Evolutionary conservation across 345 rosid species (phyloP), one percentile per base, ranked within the genome.

Genomic region (Orychophragmus violaceus): DNA sequence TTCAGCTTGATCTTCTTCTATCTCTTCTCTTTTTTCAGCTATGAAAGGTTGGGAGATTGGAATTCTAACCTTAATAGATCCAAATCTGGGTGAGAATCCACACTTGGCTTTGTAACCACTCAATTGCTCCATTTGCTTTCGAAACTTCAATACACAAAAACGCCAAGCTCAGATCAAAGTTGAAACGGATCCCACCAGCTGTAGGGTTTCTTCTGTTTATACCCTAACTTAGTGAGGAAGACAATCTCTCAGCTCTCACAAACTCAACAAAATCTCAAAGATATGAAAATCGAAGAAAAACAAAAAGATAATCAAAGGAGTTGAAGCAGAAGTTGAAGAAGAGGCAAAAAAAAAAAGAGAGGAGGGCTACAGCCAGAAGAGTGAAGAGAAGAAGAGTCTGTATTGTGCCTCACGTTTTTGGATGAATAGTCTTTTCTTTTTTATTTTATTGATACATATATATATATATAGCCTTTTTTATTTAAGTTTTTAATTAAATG

Each of bases 331-430:
- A 19, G 51, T 48, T 1, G 32, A 46, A 37, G 58, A 59, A 59
- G 50, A n/a, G n/a, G n/a, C n/a, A n/a, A n/a, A n/a, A n/a, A n/a
- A n/a, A n/a, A n/a, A n/a, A n/a, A n/a, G n/a, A n/a, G n/a, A n/a
- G n/a, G n/a, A n/a, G n/a, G n/a, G n/a, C n/a, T n/a, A n/a, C n/a
- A 41, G 68, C 58, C 66, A 65, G 59, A 25, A 49, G 30, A 66
- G 72, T 66, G 56, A 49, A 72, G 28, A 66, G 74, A 61, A 27
- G 69, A 74, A 74, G 72, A 74, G 74, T 68, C 64, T 68, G 56
- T 71, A 58, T 64, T 72, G 76, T 72, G 54, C 56, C 74, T 74
- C 78, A 74, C 73, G 74, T 68, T 74, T 74, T 53, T 19, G 45
- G 69, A 48, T 68, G 69, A 74, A 74, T 56, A 67, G 59, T 62